Conservation (phyloP, 2,329 filamentous ascomycete species). For the Rutstroemia sp. region DNA sequence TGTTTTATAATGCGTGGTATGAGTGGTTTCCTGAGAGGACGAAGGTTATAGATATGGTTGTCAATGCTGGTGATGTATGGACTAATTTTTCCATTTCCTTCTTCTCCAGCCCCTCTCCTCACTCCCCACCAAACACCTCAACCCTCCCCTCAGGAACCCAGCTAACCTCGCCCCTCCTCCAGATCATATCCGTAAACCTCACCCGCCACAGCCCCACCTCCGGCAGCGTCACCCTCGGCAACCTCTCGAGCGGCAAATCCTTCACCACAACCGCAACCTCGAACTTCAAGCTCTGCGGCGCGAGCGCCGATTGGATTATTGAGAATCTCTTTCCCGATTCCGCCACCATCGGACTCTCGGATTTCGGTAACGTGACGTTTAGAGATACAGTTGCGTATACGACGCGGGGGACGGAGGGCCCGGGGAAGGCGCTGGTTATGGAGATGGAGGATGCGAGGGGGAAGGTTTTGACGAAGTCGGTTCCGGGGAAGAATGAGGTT, state of each 20-base stretch:
- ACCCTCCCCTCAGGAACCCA: background rate
- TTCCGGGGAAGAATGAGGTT: background rate
- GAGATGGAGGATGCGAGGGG: background rate
- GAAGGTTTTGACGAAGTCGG: background rate
- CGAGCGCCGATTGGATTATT: conserved; percentile 44
- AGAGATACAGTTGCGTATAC: conserved; percentile 18
- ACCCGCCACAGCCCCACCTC: conserved; percentile 31
- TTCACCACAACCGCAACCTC: conserved; percentile 36
- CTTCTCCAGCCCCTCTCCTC: background rate
- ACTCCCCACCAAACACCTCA: too few relatives aligned
- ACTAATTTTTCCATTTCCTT: background rate
- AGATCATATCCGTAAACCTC: conserved; percentile 17
- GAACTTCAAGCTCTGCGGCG: conserved; percentile 30
- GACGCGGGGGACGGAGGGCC: background rate
- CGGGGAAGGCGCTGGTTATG: background rate
- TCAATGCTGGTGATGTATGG: conserved; percentile 36
- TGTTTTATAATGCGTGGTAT: conserved; percentile 46
- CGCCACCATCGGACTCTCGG: conserved; percentile 35
- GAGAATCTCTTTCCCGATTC: conserved; percentile 37
- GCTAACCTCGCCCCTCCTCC: background rate
- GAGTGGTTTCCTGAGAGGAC: conserved; percentile 52
- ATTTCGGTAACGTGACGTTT: conserved; percentile 41
- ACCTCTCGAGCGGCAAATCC: conserved; percentile 36
- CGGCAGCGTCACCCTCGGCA: conserved; percentile 38
- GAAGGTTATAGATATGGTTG: conserved; percentile 39